Evolutionary conservation across 345 rosid species (phyloP), one percentile per base, ranked within the genome.

Genomic region (Lepidium aucheri): DNA sequence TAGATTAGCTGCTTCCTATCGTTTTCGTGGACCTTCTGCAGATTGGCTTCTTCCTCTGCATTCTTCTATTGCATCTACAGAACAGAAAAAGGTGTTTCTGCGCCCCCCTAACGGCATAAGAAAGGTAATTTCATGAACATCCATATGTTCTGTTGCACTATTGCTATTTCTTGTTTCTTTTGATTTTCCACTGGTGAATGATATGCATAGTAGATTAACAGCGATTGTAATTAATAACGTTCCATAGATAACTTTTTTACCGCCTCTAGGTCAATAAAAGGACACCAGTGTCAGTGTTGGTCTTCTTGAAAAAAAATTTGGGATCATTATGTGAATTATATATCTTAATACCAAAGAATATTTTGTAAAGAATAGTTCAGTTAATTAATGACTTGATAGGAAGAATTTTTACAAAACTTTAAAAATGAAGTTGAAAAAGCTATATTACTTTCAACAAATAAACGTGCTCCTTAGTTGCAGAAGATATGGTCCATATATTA

Each of bases 1-100:
- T 80, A 87, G 83, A 65, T 77, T 92, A 77, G 81, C 79, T 73
- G 92, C 86, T 72, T 83, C 95, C 62, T 86, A 86, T 77, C 93
- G 81, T 43, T 92, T 89, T 81, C 83, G 95, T 72, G 98, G 96
- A 54, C 68, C 78, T 67, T 82, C 91, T 52, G 81, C 83, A 35
- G 87, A 92, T 63, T 92, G 96, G 98, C 77, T 89, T 70, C 84
- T 89, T 69, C 95, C 96, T 57, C 73, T 89, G 69, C 98, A 92
- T 85, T 92, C 98, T 43, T 86, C 96, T 42, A 58, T 89, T 62
- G 83, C 92, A 58, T 78, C 98, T 38, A 65, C 68, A 40, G 92
- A 85, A 68, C 92, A 89, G 68, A 89, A 80, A 75, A 89, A 77
- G 68, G 91, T 82, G 76, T 92, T 92, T 75, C 47, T 72, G 65